Base-by-base conservation (phyloP, 257 asterid species). In the Fraxinus excelsior region DNA sequence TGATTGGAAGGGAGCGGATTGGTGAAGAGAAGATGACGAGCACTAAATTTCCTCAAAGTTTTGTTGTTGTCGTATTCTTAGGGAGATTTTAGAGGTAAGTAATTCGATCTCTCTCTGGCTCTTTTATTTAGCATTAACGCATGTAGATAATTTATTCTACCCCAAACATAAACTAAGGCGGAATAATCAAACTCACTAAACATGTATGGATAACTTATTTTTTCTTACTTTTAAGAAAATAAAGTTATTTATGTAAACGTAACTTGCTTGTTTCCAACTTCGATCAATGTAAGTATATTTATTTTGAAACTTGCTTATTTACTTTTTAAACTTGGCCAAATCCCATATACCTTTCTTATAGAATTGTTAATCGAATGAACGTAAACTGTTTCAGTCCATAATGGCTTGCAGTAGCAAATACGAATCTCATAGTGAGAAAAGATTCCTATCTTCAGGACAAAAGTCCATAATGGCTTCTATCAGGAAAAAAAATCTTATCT, bases 321-420 rank as follows among this genome's bases (percentile, higher is more conserved):
- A 10, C 46, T 1, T 38, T 38, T 38, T 9, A 9, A 38, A 38
- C 46, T 38, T 38, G 46, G 3, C 13, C 46, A 38, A 38, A 38
- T 44, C 19, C 19, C 53, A 3, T 1, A 13, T 3, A 44, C 1
- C 49, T 11, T 8, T 42, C 49, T 42, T 12, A 2, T 67, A 62
- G 1, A 49, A 34, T 74, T 78, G 74, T 58, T 81, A 77, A 74
- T 78, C 80, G 77, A 78, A 62, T 73, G 44, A 74, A 71, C 74
- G 74, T 75, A 80, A 75, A 73, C 80, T 71, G 83, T 83, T 84
- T 76, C 80, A 42, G 32, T 84, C 89, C 66, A 51, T 77, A 70
- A 67, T 79, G 67, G 26, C 67, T 25, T 78, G 73, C 79, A 81
- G 78, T 84, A 80, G 87, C 85, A 85, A 82, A 74, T 72, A 82